A percentile compares a stretch with the other conserved stretches of the same genome.
Conservation (phyloP, 2,329 filamentous ascomycete genomes). For the Penicillium sp. region DNA sequence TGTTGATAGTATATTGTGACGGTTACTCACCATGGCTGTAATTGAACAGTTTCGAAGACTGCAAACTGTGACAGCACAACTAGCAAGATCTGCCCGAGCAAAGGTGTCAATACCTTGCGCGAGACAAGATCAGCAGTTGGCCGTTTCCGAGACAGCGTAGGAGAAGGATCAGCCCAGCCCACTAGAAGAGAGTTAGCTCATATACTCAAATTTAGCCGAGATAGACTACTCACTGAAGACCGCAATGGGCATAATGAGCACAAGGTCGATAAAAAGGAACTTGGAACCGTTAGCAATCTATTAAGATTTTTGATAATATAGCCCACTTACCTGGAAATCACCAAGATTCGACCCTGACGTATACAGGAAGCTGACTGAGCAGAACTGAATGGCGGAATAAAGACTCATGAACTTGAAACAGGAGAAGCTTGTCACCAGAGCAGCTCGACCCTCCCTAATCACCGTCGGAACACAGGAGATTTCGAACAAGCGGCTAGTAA, state of each 20-base stretch:
- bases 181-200: slow-evolving; percentile 48
- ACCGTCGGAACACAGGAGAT: slow-evolving; percentile 93
- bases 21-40: slow-evolving; percentile 69
- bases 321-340: slow-evolving; percentile 72
- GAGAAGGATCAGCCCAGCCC: slow-evolving; percentile 91
- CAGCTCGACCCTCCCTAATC: slow-evolving; percentile 89
- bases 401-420: slow-evolving; percentile 99
- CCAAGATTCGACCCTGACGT: slow-evolving; percentile 90
- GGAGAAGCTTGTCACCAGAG: slow-evolving; percentile 96
- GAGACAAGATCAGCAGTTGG: slow-evolving; percentile 91
- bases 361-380: slow-evolving; percentile 93
- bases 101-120: slow-evolving; percentile 82
- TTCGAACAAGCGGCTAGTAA: slow-evolving; percentile 92
- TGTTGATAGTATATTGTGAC: background rate
- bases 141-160: slow-evolving; percentile 73
- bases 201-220: background rate
- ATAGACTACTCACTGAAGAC: slow-evolving; percentile 70
- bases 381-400: slow-evolving; percentile 99
- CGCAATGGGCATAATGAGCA: slow-evolving; percentile 90
- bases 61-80: slow-evolving; percentile 75
- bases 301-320: background rate
- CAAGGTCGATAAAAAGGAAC: slow-evolving; percentile 92
- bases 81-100: slow-evolving; percentile 84
- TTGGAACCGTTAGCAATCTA: slow-evolving; percentile 30
- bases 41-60: slow-evolving; percentile 71